These are phyloP conservation scores for Cercospora janseana DNA, from an alignment of 2,329 filamentous ascomycete genomes.

Conservation along the genomic window DNA sequence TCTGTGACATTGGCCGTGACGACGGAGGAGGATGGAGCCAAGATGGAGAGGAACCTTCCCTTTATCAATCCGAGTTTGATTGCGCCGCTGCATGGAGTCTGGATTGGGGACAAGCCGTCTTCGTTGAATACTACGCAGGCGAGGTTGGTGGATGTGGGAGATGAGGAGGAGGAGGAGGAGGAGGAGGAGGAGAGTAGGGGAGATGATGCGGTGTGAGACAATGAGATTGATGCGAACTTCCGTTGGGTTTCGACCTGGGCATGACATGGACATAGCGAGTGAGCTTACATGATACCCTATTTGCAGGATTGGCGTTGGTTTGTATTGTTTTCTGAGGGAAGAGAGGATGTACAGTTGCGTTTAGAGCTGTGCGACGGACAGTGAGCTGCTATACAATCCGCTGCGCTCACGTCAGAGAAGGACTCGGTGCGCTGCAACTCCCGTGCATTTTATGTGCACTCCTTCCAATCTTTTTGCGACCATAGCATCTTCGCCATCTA, in stretches of 20 bases:
- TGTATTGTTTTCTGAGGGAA: too few species aligned
- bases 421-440: too few species aligned
- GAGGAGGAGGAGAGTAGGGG: background rate
- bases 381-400: too few species aligned
- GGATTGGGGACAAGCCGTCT: constrained; percentile 29
- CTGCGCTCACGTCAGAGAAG: too few species aligned
- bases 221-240: constrained; percentile 1
- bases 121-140: constrained; percentile 1
- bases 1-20: constrained; percentile 18
- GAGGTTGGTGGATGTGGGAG: constrained; percentile 9
- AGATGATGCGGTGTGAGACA: background rate
- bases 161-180: constrained; percentile 5
- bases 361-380: too few species aligned
- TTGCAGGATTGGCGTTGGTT: background rate
- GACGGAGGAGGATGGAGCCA: constrained; percentile 18
- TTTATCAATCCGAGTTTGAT: constrained; percentile 78
- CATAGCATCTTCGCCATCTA: too few species aligned
- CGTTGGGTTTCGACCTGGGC: background rate
- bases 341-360: too few species aligned
- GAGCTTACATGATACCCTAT: constrained; percentile 11
- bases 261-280: constrained; percentile 5
- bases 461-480: too few species aligned
- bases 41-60: constrained; percentile 60
- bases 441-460: too few species aligned
- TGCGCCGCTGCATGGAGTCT: constrained; percentile 47